Conservation (phyloP, 305 asterid species). For the Nicotiana rustica region DNA sequence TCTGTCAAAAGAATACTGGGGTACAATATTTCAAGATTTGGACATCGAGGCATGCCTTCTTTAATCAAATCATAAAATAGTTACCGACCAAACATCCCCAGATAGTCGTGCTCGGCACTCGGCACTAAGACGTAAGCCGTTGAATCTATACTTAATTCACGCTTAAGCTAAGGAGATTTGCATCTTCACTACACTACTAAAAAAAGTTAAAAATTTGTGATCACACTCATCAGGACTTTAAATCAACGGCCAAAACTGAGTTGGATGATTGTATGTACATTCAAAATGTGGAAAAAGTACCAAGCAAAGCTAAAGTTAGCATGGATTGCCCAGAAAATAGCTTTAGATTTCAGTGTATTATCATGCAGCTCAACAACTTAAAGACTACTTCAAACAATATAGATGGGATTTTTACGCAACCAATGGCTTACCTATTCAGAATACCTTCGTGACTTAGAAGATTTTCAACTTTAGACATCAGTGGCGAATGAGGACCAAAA, state of each 20-base stretch:
- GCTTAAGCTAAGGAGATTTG: background rate
- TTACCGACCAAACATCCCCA: background rate
- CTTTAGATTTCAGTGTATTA: background rate
- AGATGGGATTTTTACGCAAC: background rate
- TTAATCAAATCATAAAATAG: background rate
- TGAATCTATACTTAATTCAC: background rate
- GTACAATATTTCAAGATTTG: background rate
- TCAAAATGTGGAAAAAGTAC: background rate
- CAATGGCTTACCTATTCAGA: background rate
- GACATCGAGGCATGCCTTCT: background rate
- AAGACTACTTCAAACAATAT: background rate
- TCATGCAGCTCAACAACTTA: background rate
- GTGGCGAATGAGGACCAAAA: slow-evolving; percentile 45
- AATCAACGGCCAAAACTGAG: background rate
- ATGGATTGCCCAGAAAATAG: background rate
- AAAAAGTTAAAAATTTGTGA: background rate
- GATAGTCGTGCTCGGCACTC: background rate
- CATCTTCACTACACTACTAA: background rate
- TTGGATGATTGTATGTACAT: background rate
- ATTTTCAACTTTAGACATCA: slow-evolving; percentile 36
- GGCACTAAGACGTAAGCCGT: background rate
- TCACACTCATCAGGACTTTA: background rate
- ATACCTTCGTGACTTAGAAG: slow-evolving; percentile 4
- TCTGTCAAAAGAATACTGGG: background rate
- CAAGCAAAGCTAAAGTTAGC: background rate